Base-by-base conservation (phyloP, 768 basidiomycete genomes). In the Calocybe cyanea region DNA sequence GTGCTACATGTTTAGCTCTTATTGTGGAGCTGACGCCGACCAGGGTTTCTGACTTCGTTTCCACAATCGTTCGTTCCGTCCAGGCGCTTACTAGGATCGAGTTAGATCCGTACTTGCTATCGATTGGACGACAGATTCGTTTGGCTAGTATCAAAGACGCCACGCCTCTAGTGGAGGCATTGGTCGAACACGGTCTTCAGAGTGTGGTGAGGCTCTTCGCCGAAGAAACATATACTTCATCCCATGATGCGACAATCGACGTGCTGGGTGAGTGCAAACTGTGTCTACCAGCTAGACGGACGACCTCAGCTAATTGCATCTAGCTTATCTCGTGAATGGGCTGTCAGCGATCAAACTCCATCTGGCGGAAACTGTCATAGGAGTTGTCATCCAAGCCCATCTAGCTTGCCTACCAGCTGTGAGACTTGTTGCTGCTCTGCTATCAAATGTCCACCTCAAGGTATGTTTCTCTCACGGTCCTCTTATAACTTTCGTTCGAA, bases 341-440 rank as follows among this genome's bases (percentile, higher is more conserved):
- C 48, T 64, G 7, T 44, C 66, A 2, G 54, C 56, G 15, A 56
- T 76, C 25, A 84, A 84, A 51, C 52, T 71, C 0, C 78, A 86
- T 52, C 58, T 85, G 7, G 81, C 79, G 1, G 92, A 96, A 48
- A 83, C 88, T 1, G 61, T 92, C 14, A 52, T 93, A 15, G 76
- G 77, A 6, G 76, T 78, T 1, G 68, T 79, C 14, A 68, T 87
- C 34, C 85, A 84, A 58, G 68, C 76, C 46, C 75, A 75, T n/a
- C 65, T 94, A 14, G 52, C 66, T 1, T 69, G 75, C 43, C 33
- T 56, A 2, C 46, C 50, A 17, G 65, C 71, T 14, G 53, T 85
- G 2, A 57, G 67, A 1, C 63, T 90, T 11, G 68, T 77, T 1
- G 56, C 65, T 0, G 59, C 59, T 0, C 57, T 81, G 10, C 55